Conservation (phyloP, 2,329 filamentous ascomycete genomes). For the Aureobasidium sp. region DNA sequence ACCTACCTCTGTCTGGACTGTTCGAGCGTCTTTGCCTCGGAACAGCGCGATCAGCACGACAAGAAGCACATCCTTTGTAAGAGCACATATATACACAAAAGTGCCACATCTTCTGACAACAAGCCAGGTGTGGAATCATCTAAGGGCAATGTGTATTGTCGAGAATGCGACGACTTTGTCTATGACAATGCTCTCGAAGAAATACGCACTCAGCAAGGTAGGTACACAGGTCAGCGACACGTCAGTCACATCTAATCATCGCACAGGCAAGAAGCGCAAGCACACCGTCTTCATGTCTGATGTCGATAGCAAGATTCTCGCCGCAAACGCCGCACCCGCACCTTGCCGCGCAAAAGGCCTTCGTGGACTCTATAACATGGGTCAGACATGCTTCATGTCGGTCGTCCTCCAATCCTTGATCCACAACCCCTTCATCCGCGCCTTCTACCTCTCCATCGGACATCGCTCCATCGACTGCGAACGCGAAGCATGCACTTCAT, state of each 20-base stretch:
- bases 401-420: constrained; percentile 89
- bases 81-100: constrained; percentile 14
- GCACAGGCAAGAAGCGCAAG: constrained; percentile 56
- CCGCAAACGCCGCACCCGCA: constrained; percentile 66
- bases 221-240: constrained; percentile 26
- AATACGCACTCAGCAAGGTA: constrained; percentile 61
- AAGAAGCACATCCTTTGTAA: constrained; percentile 68
- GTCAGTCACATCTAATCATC: background rate
- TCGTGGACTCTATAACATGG: constrained; percentile 91
- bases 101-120: background rate
- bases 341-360: constrained; percentile 82
- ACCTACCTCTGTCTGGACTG: constrained; percentile 65
- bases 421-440: constrained; percentile 84
- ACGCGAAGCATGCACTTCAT: constrained; percentile 48
- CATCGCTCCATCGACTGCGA: constrained; percentile 71
- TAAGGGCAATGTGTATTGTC: constrained; percentile 67
- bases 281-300: constrained; percentile 47
- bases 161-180: constrained; percentile 73
- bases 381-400: constrained; percentile 97
- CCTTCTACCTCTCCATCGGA: constrained; percentile 86
- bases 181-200: constrained; percentile 76
- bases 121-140: constrained; percentile 64
- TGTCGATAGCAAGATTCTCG: constrained; percentile 61
- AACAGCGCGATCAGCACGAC: constrained; percentile 59
- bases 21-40: constrained; percentile 56